Evolutionary conservation across 2,329 filamentous ascomycete species (phyloP).

Genomic region (Lachnellula cervina): DNA sequence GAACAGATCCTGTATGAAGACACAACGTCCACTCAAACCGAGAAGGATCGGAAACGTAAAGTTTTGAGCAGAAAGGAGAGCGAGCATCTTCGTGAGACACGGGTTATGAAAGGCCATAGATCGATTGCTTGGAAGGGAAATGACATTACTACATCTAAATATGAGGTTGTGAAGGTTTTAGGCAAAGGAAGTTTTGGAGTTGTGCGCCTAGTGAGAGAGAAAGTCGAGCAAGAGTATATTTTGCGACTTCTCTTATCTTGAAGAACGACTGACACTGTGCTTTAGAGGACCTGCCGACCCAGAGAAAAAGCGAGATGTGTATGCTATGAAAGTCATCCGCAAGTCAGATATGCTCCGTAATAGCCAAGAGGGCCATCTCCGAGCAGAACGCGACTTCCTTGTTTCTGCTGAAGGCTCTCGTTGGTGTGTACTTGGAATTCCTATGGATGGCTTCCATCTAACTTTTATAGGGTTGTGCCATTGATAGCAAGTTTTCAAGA

Average conservation of each 20-base stretch:
- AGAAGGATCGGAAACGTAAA: slow-evolving; percentile 49
- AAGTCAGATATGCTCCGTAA: slow-evolving; percentile 91
- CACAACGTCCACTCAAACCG: slow-evolving; percentile 34
- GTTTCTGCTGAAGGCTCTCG: slow-evolving; percentile 81
- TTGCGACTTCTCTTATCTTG: background rate
- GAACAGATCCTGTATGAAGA: slow-evolving; percentile 57
- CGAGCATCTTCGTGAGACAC: slow-evolving; percentile 67
- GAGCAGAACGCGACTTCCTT: slow-evolving; percentile 87
- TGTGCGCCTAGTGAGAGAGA: slow-evolving; percentile 78
- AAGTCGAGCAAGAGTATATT: slow-evolving; percentile 26
- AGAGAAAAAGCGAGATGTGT: slow-evolving; percentile 54
- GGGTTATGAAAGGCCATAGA: slow-evolving; percentile 63
- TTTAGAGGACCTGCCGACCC: background rate
- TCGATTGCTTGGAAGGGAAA: slow-evolving; percentile 32
- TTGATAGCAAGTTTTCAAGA: slow-evolving; percentile 89
- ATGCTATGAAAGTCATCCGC: slow-evolving; percentile 94
- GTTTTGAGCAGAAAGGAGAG: slow-evolving; percentile 65
- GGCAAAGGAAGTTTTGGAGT: slow-evolving; percentile 95
- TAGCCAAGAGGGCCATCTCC: slow-evolving; percentile 85
- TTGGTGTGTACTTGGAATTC: slow-evolving; percentile 48
- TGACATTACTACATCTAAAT: slow-evolving; percentile 56
- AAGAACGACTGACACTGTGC: background rate
- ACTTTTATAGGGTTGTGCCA: slow-evolving; percentile 65
- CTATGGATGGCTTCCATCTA: slow-evolving; percentile 2
- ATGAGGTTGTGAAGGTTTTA: slow-evolving; percentile 74